Base-by-base conservation (phyloP, 164 flowering plant species). In the Dillenia suffruticosa region DNA sequence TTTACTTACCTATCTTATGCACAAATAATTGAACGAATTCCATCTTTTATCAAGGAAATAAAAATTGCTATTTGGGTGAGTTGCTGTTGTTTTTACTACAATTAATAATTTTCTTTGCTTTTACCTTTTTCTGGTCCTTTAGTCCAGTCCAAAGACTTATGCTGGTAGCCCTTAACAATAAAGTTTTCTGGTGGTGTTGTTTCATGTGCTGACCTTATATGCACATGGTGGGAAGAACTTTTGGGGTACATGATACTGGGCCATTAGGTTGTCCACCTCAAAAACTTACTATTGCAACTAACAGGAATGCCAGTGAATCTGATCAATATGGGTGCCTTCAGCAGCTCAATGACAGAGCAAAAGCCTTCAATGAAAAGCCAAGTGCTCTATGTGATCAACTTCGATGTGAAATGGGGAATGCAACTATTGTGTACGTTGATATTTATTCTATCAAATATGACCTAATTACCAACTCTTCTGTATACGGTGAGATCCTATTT, bases 171-270 rank as follows among this genome's bases (percentile, higher is more conserved):
- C 57, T 55, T 46, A 22, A 50, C 16, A 26, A 46, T 58, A 14
- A 22, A 59, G 58, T 54, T 51, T 24, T 43, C 44, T n/a, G 51
- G 17, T 22, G 16, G 10, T 70, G 46, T 4, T 50, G 6, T 44
- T 46, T 48, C 17, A 26, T 45, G 26, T 65, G 65, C 70, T 82
- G 92, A 72, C 46, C 6, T 46, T 86, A 52, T 77, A 82, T 60
- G 51, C 59, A 14, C 40, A 63, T 48, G 92, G 92, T 22, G 92
- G 77, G n/a, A 81, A 67, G 72, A 79, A 81, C 24, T 84, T 86
- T 61, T 81, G 87, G 89, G 89, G 61, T 84, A 51, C 86, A 84
- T 45, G 81, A 81, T 46, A 82, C 82, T 0, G 89, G 87, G 43
- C 87, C 88, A 16, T 45, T 81, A 49, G 89, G 88, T 5, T 87